phyloP scores from a whole-genome alignment of 1,139 yeast genomes.

The Candida dubliniensis region DNA sequence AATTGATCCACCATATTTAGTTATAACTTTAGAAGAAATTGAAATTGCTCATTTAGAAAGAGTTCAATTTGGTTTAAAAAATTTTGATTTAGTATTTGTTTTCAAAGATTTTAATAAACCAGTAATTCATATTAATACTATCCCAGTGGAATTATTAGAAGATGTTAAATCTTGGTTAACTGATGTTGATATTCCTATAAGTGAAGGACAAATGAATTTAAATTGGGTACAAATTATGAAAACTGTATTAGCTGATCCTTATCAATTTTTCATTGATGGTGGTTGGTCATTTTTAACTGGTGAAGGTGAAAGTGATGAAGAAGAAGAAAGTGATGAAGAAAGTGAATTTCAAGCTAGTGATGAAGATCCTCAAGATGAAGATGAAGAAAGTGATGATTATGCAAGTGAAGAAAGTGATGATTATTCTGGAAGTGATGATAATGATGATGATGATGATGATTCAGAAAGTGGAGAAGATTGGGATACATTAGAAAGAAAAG shows the following conservation, averaged over 20 bases:
- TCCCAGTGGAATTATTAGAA: conserved; percentile 89
- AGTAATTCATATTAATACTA: conserved; percentile 90
- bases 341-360: conserved; percentile 61
- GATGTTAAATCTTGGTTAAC: conserved; percentile 95
- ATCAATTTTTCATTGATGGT: conserved; percentile 89
- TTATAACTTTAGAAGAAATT: conserved; percentile 85
- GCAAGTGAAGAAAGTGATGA: conserved; percentile 11
- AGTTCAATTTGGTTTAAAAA: conserved; percentile 94
- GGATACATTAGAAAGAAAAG: conserved; percentile 72
- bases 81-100: conserved; percentile 93
- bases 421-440: conserved; percentile 32
- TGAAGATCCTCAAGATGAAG: conserved; percentile 76
- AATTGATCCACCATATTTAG: conserved; percentile 93
- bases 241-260: conserved; percentile 88
- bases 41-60: conserved; percentile 96
- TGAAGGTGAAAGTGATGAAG: conserved; percentile 62
- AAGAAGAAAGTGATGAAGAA: conserved; percentile 61
- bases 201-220: conserved; percentile 94
- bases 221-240: conserved; percentile 97
- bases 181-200: conserved; percentile 90
- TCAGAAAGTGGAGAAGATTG: conserved; percentile 55
- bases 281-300: conserved; percentile 94
- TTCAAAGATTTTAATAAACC: conserved; percentile 87
- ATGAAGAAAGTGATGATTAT: conserved; percentile 54
- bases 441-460: conserved; percentile 41